Base-by-base conservation (phyloP, 805 yeast species). In the Saturnispora kantuleensis region DNA sequence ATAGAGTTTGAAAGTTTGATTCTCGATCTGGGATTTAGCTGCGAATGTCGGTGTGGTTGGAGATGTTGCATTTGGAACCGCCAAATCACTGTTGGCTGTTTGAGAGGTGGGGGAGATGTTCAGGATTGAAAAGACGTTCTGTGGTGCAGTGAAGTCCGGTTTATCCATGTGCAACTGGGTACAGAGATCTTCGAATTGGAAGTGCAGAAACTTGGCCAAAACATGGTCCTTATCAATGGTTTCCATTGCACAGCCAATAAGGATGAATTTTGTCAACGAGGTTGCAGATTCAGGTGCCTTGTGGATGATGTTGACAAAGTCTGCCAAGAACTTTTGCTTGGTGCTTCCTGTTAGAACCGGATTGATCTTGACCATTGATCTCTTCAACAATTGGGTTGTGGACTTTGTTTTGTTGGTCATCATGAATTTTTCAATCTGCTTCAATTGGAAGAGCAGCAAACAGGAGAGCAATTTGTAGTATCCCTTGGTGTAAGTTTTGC, bases 401-500 rank as follows among this genome's bases (percentile, higher is more conserved):
- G 53, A 45, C 43, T 52, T 57, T 21, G 47, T 26, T 13, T 49
- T 47, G 38, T 51, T 53, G 5, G 54, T 60, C 10, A 46, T 42
- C 8, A 60, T 26, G 29, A 47, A 63, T 31, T 52, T 58, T 26
- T 56, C 56, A 26, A 69, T 42, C 10, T 57, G 52, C 17, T 51
- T 52, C 5, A 71, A 69, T 17, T 60, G 52, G 15, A 68, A 50
- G 1, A 64, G 50, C 33, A 68, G 16, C 17, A 69, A 46, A 13
- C 61, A 50, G 7, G 70, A 60, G 29, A 68, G 55, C 38, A 68
- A 55, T 31, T 55, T 59, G 50, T 56, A 60, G 9, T 62, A 44
- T 12, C 64, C 35, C 52, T 53, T 52, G 42, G 59, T 44, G 52
- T 56, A 52, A 44, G 57, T 45, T 46, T 56, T 49, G 50, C 50